phyloP scores from a whole-genome alignment of 495 filamentous ascomycete species.

The Peziza echinospora region DNA sequence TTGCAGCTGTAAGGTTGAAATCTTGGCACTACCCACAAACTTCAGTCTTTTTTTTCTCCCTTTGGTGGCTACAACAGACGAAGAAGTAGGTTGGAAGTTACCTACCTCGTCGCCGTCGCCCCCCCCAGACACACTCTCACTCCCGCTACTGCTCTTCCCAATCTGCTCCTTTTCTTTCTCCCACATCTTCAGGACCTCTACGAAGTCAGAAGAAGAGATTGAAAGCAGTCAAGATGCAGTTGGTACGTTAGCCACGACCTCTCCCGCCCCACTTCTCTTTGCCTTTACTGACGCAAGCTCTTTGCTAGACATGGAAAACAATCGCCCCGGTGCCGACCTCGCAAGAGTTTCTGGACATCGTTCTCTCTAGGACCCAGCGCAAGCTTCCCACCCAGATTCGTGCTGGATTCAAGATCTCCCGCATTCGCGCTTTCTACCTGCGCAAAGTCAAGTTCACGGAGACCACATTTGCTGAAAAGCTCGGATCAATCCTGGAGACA shows the following conservation, averaged over 20 bases:
- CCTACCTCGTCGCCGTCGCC: too few species aligned
- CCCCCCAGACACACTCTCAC: too few species aligned
- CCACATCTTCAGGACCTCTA: too few species aligned
- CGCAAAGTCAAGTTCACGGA: slow-evolving; percentile 98
- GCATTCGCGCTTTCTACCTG: slow-evolving; percentile 89
- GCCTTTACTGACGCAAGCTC: background rate
- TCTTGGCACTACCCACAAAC: too few species aligned
- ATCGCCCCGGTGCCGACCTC: slow-evolving; percentile 81
- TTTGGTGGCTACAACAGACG: too few species aligned
- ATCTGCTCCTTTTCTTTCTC: too few species aligned
- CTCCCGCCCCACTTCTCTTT: background rate
- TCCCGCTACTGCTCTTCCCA: too few species aligned
- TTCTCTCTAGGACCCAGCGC: slow-evolving; percentile 82
- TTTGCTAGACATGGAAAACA: slow-evolving; percentile 30
- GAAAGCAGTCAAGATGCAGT: slow-evolving; percentile 1
- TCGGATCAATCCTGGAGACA: slow-evolving; percentile 67
- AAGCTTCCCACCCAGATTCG: slow-evolving; percentile 90
- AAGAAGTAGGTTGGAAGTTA: too few species aligned
- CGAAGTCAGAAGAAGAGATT: too few species aligned
- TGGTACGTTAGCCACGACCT: background rate
- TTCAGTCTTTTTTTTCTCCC: too few species aligned
- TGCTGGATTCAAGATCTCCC: slow-evolving; percentile 84
- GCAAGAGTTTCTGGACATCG: slow-evolving; percentile 93
- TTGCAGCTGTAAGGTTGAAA: too few species aligned
- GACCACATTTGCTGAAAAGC: slow-evolving; percentile 88